phyloP scores from a whole-genome alignment of 179 eudicot genomes.

The Beta corolliflora region DNA sequence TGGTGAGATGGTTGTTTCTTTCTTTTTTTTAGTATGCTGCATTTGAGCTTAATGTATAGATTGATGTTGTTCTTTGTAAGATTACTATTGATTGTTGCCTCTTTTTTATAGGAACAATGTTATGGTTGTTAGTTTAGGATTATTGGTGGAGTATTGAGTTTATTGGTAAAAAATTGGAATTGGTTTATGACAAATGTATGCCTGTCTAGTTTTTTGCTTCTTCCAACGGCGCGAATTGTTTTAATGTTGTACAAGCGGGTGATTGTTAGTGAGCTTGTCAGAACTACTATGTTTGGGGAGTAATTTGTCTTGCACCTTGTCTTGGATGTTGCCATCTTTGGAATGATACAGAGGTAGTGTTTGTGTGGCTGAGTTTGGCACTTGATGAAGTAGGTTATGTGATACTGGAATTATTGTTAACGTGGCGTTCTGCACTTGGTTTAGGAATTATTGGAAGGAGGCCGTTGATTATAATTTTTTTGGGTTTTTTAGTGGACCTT shows the following conservation, averaged over 20 bases:
- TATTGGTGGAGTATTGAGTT: too few relatives aligned
- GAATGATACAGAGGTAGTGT: neutral
- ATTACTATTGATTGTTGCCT: too few relatives aligned
- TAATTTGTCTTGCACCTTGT: neutral
- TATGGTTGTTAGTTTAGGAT: neutral
- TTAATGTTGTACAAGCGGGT: neutral
- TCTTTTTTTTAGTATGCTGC: conserved; percentile 6
- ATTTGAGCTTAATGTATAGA: neutral
- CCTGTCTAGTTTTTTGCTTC: conserved; percentile 12
- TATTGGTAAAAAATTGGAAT: neutral
- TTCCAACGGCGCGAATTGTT: neutral
- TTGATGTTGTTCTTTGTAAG: too few relatives aligned
- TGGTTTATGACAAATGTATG: neutral
- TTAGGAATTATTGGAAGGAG: conserved; percentile 1
- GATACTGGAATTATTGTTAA: neutral
- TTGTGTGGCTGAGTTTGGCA: neutral
- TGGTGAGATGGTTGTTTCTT: conserved; percentile 54
- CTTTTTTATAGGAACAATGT: neutral
- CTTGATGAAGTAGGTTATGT: neutral
- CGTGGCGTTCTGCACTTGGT: neutral
- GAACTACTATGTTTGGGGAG: neutral
- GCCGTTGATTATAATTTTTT: neutral
- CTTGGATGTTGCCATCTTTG: neutral
- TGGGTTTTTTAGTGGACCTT: neutral
- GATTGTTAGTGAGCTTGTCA: neutral